These are phyloP conservation scores for Skeletonema costatum DNA, from an alignment of 108 stramenopile species.

Conservation along the genomic window DNA sequence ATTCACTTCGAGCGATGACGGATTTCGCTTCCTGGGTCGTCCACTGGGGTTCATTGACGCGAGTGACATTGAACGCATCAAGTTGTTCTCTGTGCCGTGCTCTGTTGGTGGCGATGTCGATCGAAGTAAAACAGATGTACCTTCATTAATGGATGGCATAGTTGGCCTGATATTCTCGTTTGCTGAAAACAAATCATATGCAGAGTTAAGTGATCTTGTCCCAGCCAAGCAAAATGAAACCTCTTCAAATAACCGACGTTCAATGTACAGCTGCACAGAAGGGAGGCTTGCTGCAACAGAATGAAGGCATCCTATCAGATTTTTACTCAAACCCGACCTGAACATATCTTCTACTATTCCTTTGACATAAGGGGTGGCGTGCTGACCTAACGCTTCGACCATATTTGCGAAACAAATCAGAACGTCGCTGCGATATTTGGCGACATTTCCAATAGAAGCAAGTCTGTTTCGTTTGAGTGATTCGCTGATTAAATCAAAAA, in stretches of 20 bases:
- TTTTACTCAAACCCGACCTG: constrained; percentile 77
- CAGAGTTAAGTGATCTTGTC: constrained; percentile 41
- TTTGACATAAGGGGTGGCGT: constrained; percentile 67
- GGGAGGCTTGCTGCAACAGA: constrained; percentile 84
- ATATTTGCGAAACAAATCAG: constrained; percentile 88
- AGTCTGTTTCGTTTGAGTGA: constrained; percentile 40
- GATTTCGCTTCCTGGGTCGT: constrained; percentile 19
- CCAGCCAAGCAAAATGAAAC: constrained; percentile 84
- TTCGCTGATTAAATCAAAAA: constrained; percentile 71
- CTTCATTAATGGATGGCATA: constrained; percentile 14
- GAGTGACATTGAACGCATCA: constrained; percentile 29
- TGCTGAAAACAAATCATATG: constrained; percentile 25
- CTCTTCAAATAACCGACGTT: constrained; percentile 88
- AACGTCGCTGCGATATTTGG: constrained; percentile 14
- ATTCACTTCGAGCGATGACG: constrained; percentile 5
- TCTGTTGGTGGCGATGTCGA: neutral
- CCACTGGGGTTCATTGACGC: constrained; percentile 29
- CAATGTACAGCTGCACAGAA: constrained; percentile 61
- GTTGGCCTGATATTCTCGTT: constrained; percentile 23
- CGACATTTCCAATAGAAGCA: constrained; percentile 14
- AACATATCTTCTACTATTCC: constrained; percentile 92
- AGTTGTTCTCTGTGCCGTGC: constrained; percentile 16
- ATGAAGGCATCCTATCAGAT: constrained; percentile 88
- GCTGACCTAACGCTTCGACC: constrained; percentile 85
- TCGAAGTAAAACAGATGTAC: neutral